These are phyloP conservation scores for Suillus sp. DNA, from an alignment of 768 basidiomycete species.

Conservation along the genomic window DNA sequence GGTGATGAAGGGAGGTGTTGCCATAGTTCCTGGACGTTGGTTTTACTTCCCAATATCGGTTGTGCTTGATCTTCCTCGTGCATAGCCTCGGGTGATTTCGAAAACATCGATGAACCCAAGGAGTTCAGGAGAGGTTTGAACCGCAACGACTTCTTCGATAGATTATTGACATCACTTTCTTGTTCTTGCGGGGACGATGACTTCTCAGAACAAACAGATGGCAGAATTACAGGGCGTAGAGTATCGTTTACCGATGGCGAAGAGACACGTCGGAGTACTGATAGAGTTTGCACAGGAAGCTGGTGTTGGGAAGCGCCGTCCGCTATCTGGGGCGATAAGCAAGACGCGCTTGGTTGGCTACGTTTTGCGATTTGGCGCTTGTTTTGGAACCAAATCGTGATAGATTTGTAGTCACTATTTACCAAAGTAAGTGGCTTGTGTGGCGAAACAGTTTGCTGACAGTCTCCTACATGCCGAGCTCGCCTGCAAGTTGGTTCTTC, in stretches of 20 bases:
- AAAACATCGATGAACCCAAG: constrained; percentile 19
- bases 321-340: not conserved
- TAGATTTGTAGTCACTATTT: constrained; percentile 44
- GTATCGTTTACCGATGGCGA: constrained; percentile 25
- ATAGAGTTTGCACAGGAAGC: constrained; percentile 15
- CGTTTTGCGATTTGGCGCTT: constrained; percentile 61
- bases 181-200: not conserved
- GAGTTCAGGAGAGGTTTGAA: constrained; percentile 28
- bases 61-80: constrained; percentile 1
- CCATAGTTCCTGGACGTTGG: constrained; percentile 7
- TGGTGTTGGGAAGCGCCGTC: constrained; percentile 4
- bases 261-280: constrained; percentile 31
- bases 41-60: not conserved
- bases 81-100: constrained; percentile 9
- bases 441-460: not conserved
- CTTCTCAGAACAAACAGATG: not conserved
- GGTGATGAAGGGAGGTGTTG: constrained; percentile 16
- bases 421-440: not conserved
- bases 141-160: constrained; percentile 12
- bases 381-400: constrained; percentile 84
- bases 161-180: not conserved
- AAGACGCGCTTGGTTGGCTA: constrained; percentile 5
- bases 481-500: constrained; percentile 31
- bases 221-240: not conserved
- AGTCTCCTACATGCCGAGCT: constrained; percentile 31